phyloP scores from a whole-genome alignment of 139 green algal genomes.

The Chlorella sp. region DNA sequence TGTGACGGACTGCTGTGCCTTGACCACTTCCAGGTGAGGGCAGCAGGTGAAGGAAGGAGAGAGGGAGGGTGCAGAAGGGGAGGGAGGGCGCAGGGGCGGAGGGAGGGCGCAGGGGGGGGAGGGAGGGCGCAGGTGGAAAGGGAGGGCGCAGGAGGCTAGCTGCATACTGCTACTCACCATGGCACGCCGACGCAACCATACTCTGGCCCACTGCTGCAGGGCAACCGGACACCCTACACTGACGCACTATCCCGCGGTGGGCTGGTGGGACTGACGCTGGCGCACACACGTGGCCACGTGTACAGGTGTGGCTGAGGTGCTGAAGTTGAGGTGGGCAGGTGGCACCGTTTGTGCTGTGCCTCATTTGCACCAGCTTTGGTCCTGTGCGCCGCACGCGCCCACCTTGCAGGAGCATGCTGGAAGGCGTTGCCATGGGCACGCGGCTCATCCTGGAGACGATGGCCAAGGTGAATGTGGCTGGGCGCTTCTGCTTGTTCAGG shows the following conservation, averaged over 20 bases:
- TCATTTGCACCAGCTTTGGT: too few relatives aligned
- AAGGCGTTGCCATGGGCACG: constrained; percentile 65
- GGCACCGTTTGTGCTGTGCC: too few relatives aligned
- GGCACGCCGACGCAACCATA: too few relatives aligned
- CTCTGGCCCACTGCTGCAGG: too few relatives aligned
- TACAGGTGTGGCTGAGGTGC: too few relatives aligned
- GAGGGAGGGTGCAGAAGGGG: too few relatives aligned
- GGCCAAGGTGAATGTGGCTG: constrained; percentile 7
- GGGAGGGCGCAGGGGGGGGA: too few relatives aligned
- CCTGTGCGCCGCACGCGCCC: too few relatives aligned
- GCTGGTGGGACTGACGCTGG: constrained; percentile 67
- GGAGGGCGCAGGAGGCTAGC: not conserved
- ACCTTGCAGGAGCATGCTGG: too few relatives aligned
- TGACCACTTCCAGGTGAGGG: constrained; percentile 73
- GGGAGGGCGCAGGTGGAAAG: not conserved
- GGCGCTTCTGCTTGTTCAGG: not conserved
- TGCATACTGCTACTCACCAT: too few relatives aligned
- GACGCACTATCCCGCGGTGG: constrained; percentile 63
- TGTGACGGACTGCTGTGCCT: constrained; percentile 65
- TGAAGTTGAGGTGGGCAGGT: too few relatives aligned
- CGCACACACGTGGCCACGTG: constrained; percentile 21
- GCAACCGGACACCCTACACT: constrained; percentile 76
- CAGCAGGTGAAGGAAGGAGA: not conserved
- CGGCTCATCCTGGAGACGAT: constrained; percentile 68
- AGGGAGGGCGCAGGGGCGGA: too few relatives aligned